Conservation (phyloP, 2,329 filamentous ascomycete genomes). For the Diaporthe vaccinii region DNA sequence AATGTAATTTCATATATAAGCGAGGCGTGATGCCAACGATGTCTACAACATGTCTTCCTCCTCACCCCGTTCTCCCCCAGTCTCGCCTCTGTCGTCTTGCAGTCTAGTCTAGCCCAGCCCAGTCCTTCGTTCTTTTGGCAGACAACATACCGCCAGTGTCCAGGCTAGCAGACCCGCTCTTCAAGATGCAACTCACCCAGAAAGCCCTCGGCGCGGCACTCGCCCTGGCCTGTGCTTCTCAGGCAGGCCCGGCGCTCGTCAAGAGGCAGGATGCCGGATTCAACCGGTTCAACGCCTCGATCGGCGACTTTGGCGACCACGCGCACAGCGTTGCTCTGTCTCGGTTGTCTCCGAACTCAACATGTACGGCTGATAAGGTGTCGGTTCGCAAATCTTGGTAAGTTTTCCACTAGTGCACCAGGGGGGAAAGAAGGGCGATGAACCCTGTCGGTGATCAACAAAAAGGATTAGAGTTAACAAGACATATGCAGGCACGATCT, state of each 20-base stretch:
- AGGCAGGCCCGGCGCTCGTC: constrained; percentile 13
- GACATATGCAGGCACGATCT: constrained; percentile 48
- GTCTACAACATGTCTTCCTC: background rate
- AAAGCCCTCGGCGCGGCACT: constrained; percentile 15
- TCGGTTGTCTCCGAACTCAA: constrained; percentile 18
- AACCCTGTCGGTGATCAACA: background rate
- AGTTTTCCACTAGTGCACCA: background rate
- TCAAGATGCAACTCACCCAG: constrained; percentile 22
- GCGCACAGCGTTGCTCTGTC: constrained; percentile 21
- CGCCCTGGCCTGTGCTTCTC: background rate
- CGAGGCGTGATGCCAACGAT: constrained; percentile 12
- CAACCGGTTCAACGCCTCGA: constrained; percentile 16
- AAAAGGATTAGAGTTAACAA: constrained; percentile 3
- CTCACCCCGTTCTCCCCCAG: background rate
- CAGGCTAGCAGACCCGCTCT: constrained; percentile 3
- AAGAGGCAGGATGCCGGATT: constrained; percentile 16
- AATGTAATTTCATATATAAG: constrained; percentile 12
- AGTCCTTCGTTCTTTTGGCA: constrained; percentile 8
- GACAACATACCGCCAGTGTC: background rate
- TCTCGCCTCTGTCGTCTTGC: background rate
- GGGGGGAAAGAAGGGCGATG: background rate
- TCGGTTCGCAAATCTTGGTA: constrained; percentile 33
- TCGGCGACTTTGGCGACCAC: constrained; percentile 10
- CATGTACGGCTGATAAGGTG: constrained; percentile 31
- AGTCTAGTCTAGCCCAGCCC: constrained; percentile 3